These are phyloP conservation scores for Ophiostoma pallidulum DNA, from an alignment of 2,329 filamentous ascomycete genomes.

Conservation along the genomic window DNA sequence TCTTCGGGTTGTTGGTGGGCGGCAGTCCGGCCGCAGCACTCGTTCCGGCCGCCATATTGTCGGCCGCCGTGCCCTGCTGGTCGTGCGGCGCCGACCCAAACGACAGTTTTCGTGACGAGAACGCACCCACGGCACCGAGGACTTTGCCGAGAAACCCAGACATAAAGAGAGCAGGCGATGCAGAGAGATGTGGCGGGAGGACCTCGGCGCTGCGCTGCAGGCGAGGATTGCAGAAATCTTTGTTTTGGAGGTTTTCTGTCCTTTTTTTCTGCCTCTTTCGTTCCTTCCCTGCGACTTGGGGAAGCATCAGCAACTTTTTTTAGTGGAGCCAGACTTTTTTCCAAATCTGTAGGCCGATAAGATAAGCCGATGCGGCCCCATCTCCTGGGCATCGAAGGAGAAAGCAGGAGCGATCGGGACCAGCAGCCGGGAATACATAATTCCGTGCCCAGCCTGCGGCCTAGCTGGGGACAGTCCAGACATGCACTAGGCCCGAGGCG, in stretches of 20 bases:
- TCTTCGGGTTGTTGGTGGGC: slow-evolving; percentile 25
- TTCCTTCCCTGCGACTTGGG: background rate
- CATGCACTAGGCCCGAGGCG: slow-evolving; percentile 3
- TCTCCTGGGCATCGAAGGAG: no score
- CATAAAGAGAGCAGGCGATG: background rate
- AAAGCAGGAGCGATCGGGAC: background rate
- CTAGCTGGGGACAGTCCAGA: background rate
- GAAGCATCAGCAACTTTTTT: slow-evolving; percentile 6
- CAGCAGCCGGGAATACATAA: slow-evolving; percentile 9
- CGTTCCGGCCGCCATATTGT: background rate
- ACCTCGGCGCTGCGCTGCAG: no score
- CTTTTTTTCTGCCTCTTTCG: background rate
- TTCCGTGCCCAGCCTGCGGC: slow-evolving; percentile 10
- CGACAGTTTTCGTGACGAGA: slow-evolving; percentile 4
- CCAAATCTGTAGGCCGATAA: slow-evolving; percentile 2
- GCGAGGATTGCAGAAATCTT: no score
- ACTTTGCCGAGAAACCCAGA: slow-evolving; percentile 13
- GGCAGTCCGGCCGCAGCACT: background rate
- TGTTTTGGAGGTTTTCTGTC: no score
- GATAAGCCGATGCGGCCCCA: no score
- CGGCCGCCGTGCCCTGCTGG: background rate
- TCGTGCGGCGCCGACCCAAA: background rate
- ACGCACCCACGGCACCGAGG: slow-evolving; percentile 4
- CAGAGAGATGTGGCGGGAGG: no score
- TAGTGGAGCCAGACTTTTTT: slow-evolving; percentile 8